These are phyloP conservation scores for Rhizopus stolonifer DNA, from an alignment of 371 early-diverging fungal species.

Conservation along the genomic window DNA sequence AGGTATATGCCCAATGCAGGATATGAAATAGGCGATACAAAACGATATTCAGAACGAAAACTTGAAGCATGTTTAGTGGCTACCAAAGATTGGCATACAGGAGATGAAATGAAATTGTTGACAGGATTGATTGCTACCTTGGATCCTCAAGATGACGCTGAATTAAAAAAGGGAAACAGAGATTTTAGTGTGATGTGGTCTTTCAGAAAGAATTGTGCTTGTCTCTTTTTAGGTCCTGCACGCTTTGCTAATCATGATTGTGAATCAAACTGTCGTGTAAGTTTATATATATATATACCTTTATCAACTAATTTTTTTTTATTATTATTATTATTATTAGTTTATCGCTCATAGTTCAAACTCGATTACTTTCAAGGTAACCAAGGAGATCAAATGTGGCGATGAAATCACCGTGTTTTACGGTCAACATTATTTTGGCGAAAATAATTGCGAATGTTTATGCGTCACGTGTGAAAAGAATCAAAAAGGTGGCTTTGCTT, in stretches of 20 bases:
- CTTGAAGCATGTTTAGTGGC: slow-evolving; percentile 87
- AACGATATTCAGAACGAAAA: slow-evolving; percentile 72
- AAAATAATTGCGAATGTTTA: slow-evolving; percentile 82
- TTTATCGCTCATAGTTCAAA: slow-evolving; percentile 66
- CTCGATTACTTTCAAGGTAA: slow-evolving; percentile 78
- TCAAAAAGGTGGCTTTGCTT: slow-evolving; percentile 25
- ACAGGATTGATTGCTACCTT: slow-evolving; percentile 76
- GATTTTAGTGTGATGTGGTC: slow-evolving; percentile 93
- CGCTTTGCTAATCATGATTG: slow-evolving; percentile 97
- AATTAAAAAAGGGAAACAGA: slow-evolving; percentile 60
- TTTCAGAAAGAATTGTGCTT: slow-evolving; percentile 65
- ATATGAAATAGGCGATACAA: slow-evolving; percentile 75
- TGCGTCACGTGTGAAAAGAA: slow-evolving; percentile 87
- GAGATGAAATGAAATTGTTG: slow-evolving; percentile 77
- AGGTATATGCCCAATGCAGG: slow-evolving; percentile 89
- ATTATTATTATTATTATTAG: no score
- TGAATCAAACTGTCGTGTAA: slow-evolving; percentile 77
- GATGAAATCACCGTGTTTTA: slow-evolving; percentile 90
- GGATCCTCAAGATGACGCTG: slow-evolving; percentile 67
- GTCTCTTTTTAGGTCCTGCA: slow-evolving; percentile 92
- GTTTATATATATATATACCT: slow-evolving; percentile 1
- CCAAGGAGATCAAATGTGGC: slow-evolving; percentile 73
- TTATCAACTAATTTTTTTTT: no score
- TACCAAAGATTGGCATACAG: slow-evolving; percentile 69
- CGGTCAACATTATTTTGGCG: slow-evolving; percentile 88